Base-by-base conservation (phyloP, 768 basidiomycete species). In the Strobilomyces echinocephalus region DNA sequence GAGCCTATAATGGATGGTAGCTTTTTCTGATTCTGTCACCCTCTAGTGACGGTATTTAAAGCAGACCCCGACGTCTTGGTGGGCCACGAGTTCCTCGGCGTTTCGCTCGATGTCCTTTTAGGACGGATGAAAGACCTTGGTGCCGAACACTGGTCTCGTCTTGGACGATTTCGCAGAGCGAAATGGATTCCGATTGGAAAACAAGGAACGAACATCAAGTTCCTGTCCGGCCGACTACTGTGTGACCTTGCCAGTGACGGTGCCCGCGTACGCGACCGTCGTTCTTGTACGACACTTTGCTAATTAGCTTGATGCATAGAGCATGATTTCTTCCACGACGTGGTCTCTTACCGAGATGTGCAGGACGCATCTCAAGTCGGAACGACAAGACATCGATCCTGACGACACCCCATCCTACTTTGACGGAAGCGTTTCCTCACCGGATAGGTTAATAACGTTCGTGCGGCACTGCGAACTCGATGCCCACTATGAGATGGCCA, bases 291-390 rank as follows among this genome's bases (percentile, higher is more conserved):
- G 4, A 12, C 2, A 15, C 43, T n/a, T n/a, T 36, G 14, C 12
- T 47, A 9, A 59, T 58, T 4, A 1, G 6, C 8, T 54, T 11
- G 1, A 8, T 21, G 15, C 10, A 4, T 24, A 95, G 93, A 86
- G 89, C 20, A 95, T 97, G 92, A 98, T 99, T 66, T 73, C 86
- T 1, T 98, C 97, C 4, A 97, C 93, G 5, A 98, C 97, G 1
- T 99, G 97, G 97, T 95, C 95, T 3, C 73, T 98, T 49, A 92
- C 91, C 9, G 97, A 99, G 70, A 97, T 99, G 94, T 94, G 91
- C 72, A 81, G 78, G 57, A 89, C 92, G 1, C 88, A 95, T 67
- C 81, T 99, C 57, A 86, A 87, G 57, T 80, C 82, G 54, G 85
- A 88, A 49, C 77, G 97, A 35, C 88, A 97, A 64, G 97, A 98